These are phyloP conservation scores for Circinella minor DNA, from an alignment of 371 early-diverging fungal genomes.

Conservation along the genomic window DNA sequence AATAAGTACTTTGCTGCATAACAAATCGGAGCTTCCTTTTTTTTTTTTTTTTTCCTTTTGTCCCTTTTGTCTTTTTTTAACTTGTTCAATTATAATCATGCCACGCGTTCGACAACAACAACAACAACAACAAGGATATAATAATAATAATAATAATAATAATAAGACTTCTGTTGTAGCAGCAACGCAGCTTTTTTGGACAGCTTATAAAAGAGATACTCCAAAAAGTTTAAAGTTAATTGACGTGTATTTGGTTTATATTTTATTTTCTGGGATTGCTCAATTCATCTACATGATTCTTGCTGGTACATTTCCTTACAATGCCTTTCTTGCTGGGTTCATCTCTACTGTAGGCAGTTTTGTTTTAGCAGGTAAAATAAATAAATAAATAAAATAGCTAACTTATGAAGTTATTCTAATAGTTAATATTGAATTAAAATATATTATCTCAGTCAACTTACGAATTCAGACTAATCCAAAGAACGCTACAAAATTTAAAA, in stretches of 20 bases:
- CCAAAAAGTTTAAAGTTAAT: slow-evolving; percentile 82
- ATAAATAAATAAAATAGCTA: neutral
- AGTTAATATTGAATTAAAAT: slow-evolving; percentile 10
- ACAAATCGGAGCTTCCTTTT: neutral
- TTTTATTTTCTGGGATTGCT: slow-evolving; percentile 83
- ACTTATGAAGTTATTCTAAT: neutral
- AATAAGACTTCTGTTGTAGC: slow-evolving; percentile 1
- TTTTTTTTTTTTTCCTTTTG: neutral
- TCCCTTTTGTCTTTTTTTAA: neutral
- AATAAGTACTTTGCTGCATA: too few species aligned
- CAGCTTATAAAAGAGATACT: slow-evolving; percentile 67
- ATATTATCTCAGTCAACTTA: slow-evolving; percentile 32
- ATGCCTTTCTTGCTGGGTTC: slow-evolving; percentile 95
- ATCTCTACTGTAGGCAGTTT: slow-evolving; percentile 90
- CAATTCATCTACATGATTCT: slow-evolving; percentile 87
- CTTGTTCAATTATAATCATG: neutral
- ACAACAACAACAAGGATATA: neutral
- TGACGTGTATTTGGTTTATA: slow-evolving; percentile 89
- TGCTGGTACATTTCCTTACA: slow-evolving; percentile 94
- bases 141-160: neutral
- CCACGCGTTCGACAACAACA: neutral
- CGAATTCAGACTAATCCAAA: slow-evolving; percentile 36
- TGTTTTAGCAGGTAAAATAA: slow-evolving; percentile 81
- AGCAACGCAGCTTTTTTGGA: slow-evolving; percentile 10
- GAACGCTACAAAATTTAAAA: slow-evolving; percentile 22